Percentiles rank a stretch among this genome's conserved stretches.
phyloP scores from a whole-genome alignment of 805 yeast species.

The Metschnikowia bowlesiae region DNA sequence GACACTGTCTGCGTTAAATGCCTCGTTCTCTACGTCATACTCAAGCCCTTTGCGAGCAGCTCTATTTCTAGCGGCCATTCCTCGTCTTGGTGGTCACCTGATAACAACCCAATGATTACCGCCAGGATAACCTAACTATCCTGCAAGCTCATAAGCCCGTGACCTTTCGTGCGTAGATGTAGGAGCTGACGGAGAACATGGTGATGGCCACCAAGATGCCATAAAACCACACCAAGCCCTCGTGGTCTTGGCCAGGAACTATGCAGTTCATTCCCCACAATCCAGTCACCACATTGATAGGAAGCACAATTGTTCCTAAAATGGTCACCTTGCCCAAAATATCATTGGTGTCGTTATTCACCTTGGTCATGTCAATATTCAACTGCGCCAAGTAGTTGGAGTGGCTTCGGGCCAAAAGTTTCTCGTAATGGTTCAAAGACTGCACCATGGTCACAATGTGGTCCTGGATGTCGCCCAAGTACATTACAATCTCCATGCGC shows the following conservation, averaged over 20 bases:
- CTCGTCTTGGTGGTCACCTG: too few species aligned
- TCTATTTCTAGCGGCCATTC: too few species aligned
- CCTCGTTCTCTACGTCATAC: too few species aligned
- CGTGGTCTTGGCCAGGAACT: constrained; percentile 81
- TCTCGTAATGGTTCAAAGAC: constrained; percentile 89
- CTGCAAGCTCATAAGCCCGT: constrained; percentile 27
- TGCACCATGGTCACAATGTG: constrained; percentile 98
- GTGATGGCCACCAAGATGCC: constrained; percentile 33
- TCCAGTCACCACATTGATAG: constrained; percentile 93
- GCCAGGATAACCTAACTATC: too few species aligned
- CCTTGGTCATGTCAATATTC: constrained; percentile 96
- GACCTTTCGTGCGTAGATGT: constrained; percentile 37
- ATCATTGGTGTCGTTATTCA: constrained; percentile 95
- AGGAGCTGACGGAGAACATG: constrained; percentile 32
- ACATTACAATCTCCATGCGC: constrained; percentile 76
- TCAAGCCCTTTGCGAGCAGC: too few species aligned
- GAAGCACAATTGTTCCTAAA: constrained; percentile 90
- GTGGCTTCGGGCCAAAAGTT: constrained; percentile 89
- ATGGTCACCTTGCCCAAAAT: constrained; percentile 90
- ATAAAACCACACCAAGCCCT: constrained; percentile 40
- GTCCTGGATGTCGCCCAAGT: constrained; percentile 95
- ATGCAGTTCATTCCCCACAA: constrained; percentile 98
- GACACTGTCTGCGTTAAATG: too few species aligned
- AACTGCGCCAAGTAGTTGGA: constrained; percentile 94
- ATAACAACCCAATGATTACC: too few species aligned